phyloP scores from a whole-genome alignment of 306 rosid genomes.

The Citrullus amarus region DNA sequence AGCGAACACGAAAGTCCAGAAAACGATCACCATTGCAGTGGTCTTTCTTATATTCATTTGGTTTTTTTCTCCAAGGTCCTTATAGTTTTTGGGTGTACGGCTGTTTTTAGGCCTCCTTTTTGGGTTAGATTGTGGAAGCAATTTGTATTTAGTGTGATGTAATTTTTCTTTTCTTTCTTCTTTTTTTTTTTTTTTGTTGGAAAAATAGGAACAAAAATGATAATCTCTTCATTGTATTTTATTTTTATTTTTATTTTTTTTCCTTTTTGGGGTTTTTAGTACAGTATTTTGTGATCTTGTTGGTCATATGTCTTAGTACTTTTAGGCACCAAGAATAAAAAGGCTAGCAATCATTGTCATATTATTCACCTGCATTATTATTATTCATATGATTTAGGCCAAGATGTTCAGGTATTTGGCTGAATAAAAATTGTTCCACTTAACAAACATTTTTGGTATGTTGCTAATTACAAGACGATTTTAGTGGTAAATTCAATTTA shows the following conservation, averaged over 20 bases:
- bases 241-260: neutral
- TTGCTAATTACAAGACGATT: neutral
- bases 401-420: neutral
- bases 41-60: constrained; percentile 22
- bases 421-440: neutral
- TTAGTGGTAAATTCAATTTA: neutral
- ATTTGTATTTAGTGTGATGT: constrained; percentile 27
- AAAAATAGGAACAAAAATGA: constrained; percentile 4
- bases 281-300: neutral
- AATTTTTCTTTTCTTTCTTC: constrained; percentile 15
- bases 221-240: constrained; percentile 2
- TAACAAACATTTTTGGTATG: neutral
- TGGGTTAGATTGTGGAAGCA: constrained; percentile 19
- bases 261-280: neutral
- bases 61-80: constrained; percentile 19
- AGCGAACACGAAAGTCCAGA: constrained; percentile 31
- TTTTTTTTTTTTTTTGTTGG: neutral
- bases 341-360: neutral
- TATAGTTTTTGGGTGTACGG: constrained; percentile 36
- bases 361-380: neutral
- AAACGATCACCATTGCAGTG: constrained; percentile 27
- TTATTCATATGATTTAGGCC: neutral
- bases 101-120: constrained; percentile 34
- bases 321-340: neutral
- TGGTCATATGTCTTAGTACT: neutral